Evolutionary conservation across 306 rosid species (phyloP), one percentile per base, ranked within the genome.

Genomic region (Sechiopsis laciniata): DNA sequence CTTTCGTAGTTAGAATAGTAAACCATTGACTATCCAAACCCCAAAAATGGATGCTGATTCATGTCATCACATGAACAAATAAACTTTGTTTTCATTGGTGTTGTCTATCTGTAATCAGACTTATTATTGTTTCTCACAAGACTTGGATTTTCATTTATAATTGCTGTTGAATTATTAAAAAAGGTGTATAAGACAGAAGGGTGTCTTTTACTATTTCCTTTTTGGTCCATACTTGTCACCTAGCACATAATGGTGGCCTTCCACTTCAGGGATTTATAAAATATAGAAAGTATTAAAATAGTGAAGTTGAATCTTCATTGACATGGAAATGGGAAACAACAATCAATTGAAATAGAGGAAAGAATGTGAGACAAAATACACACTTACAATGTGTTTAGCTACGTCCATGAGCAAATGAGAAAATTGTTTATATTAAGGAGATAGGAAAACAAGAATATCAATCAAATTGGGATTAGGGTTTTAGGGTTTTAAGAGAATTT

Each of bases 161-260:
- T 24, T 24, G 74, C 13, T 48, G 73, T 68, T 68, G 20, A 50
- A 48, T 24, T 51, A 70, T 51, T 68, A 7, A 68, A 68, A 68
- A 17, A 7, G 46, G 22, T 70, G 73, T 12, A 14, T 1, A 13
- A 69, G 58, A 69, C 42, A 69, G 74, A 51, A 69, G 58, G 59
- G 42, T 69, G 45, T 24, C 59, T 69, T 42, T 42, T 42, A 8
- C 8, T 42, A 42, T 0, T 42, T 42, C 59, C 16, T 9, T 42
- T 42, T 42, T 24, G 21, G 22, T 69, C 14, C 13, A 69, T 21
- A 50, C 57, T 50, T 69, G 59, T 70, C 74, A 70, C 74, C 60
- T 42, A 40, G 60, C 59, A 15, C 74, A 70, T 52, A 51, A 24
- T 50, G 60, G 52, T 70, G 59, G 60, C 13, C 60, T 8, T 70